Base-by-base conservation (phyloP, 768 basidiomycete genomes). In the Tephrocybe sp. region DNA sequence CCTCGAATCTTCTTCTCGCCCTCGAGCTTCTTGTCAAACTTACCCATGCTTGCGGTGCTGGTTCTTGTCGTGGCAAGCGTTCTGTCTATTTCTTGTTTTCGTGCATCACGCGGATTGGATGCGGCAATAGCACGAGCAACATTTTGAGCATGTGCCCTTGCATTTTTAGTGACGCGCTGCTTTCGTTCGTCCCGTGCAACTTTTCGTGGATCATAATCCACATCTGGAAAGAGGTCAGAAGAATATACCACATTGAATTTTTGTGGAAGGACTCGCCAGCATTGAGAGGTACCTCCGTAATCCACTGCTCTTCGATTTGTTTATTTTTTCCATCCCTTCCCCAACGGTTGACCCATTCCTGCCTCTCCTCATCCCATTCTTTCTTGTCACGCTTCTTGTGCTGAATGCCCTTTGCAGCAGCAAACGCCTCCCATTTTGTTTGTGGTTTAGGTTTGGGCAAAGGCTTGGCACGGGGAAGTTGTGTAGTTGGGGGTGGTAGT, bases 391-490 rank as follows among this genome's bases (percentile, higher is more conserved):
- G 81, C 42, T 72, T 78, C 62, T 73, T 82, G 61, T 97, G 83
- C 62, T 83, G 82, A 62, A 98, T 98, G 33, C 97, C 97, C 73
- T 97, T 98, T 33, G 90, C 86, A 41, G 85, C 83, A 4, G 96
- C 96, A 62, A 98, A 99, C 49, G 82, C 77, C 73, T 98, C 92
- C 97, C 97, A 99, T 68, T 97, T 98, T 6, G 96, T 98, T 31
- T 78, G 83, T 8, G 87, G 86, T 69, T 96, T 97, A 2, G 89
- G 88, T 62, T 93, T 95, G 0, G 95, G 97, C 2, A 98, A 75
- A 0, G 90, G 92, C 66, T 99, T 98, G 26, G 93, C 80, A 19
- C 97, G 82, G 0, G 97, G 97, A 1, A 98, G 80, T 41, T 75
- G 72, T 22, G 87, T 90, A 1, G 76, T 80, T 2, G 91, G 88